Evolutionary conservation across 331 rosid genomes (phyloP), one percentile per base, ranked within the genome.

Genomic region (Rosa hybrid): DNA sequence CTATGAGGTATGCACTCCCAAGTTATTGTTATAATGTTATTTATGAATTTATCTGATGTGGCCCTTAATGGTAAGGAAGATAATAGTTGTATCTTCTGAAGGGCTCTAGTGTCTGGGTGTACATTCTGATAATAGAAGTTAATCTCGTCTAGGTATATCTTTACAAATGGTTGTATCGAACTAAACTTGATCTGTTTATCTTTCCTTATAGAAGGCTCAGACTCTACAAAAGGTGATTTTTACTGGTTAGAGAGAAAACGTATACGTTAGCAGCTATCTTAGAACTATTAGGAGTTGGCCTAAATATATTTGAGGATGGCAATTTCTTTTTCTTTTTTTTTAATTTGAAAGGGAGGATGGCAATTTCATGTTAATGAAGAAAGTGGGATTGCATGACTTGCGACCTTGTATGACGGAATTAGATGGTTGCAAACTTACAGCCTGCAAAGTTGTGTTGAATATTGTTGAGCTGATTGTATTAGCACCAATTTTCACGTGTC

Each of bases 381-480:
- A 34, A 34, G 48, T 67, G 16, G 71, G 45, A 5, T 17, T 17
- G 48, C 23, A 34, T 39, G 42, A 23, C 12, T 14, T 16, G 12
- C 9, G 0, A 7, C 20, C 11, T 65, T 46, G 7, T 34, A 4
- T 34, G 45, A 67, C 0, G n/a, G n/a, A 67, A 7, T 46, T 18
- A 14, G 21, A 16, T 67, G 2, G 7, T 39, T 67, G 71, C 42
- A 16, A 67, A 38, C 44, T 6, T 38, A 11, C 71, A 34, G 7
- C 20, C 44, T 65, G 45, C 46, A 59, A 20, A n/a, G 16, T n/a
- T 21, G 45, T 64, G 70, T 64, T 38, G 71, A 67, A 38, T 17
- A 2, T 67, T 67, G 2, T 39, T 41, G 4, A 67, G 72, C 72
- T 67, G 72, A 67, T 18, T 67, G 72, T 67, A 67, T 67, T 67